A percentile compares a stretch with the other conserved stretches of the same genome.
phyloP scores from a whole-genome alignment of 2,329 filamentous ascomycete species.

The Pseudocercospora eumusae region DNA sequence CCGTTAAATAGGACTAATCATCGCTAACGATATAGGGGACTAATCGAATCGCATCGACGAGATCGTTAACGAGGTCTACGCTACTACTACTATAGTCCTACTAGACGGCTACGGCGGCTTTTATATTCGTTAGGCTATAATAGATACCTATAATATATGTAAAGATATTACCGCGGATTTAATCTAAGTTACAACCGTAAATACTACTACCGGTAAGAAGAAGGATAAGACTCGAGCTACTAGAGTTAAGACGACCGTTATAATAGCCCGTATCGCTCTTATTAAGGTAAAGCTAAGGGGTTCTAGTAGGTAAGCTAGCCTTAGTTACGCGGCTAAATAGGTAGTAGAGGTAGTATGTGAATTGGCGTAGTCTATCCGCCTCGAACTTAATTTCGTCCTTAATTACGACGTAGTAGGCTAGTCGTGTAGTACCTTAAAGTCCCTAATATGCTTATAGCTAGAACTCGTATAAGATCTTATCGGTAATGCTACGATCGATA shows the following conservation, averaged over 20 bases:
- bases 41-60: not conserved
- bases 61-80: not conserved
- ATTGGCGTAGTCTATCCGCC: too few relatives aligned
- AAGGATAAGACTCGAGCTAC: not conserved
- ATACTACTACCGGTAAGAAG: not conserved
- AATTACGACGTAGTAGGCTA: too few relatives aligned
- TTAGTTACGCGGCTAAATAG: too few relatives aligned
- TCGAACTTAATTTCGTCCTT: too few relatives aligned
- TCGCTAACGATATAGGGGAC: not conserved
- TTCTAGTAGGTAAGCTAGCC: not conserved
- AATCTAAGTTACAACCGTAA: not conserved
- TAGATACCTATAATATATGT: not conserved
- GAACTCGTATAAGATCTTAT: too few relatives aligned
- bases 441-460: too few relatives aligned
- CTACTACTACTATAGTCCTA: not conserved
- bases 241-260: not conserved
- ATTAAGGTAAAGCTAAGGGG: conserved; percentile 7
- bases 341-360: too few relatives aligned
- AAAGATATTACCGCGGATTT: not conserved
- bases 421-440: too few relatives aligned
- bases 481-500: too few relatives aligned
- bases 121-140: conserved; percentile 4
- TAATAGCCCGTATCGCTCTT: not conserved
- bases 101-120: not conserved
- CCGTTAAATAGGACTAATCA: not conserved